Evolutionary conservation across 225 moss, liverwort and hornwort genomes (phyloP).

Genomic region (Physcomitrellopsis africana): DNA sequence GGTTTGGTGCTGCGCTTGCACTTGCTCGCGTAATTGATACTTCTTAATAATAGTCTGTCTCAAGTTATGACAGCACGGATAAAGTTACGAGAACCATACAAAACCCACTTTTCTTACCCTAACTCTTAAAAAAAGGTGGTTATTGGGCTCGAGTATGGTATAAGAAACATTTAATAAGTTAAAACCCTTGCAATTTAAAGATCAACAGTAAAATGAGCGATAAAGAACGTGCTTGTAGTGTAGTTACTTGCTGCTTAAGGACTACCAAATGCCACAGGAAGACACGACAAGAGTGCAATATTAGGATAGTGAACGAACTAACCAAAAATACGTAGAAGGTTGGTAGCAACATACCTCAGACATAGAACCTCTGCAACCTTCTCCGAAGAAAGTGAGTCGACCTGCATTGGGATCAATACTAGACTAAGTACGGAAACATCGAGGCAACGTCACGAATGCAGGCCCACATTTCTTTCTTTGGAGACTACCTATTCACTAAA

Average conservation of each 20-base stretch:
- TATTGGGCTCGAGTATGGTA: not conserved
- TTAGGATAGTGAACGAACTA: not conserved
- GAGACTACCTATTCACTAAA: not conserved
- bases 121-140: not conserved
- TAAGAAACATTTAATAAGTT: not conserved
- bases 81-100: slow-evolving; percentile 9
- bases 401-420: slow-evolving; percentile 44
- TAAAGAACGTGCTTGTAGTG: slow-evolving; percentile 9
- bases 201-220: not conserved
- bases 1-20: slow-evolving; percentile 81
- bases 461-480: slow-evolving; percentile 8
- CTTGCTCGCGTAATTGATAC: slow-evolving; percentile 70
- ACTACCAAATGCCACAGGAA: not conserved
- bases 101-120: not conserved
- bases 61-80: slow-evolving; percentile 2
- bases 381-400: slow-evolving; percentile 73
- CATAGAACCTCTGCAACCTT: slow-evolving; percentile 87
- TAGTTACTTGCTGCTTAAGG: not conserved
- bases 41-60: slow-evolving; percentile 67
- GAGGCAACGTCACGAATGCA: slow-evolving; percentile 2
- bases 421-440: slow-evolving; percentile 5
- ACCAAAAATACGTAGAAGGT: not conserved
- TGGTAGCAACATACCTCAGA: slow-evolving; percentile 55
- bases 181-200: not conserved
- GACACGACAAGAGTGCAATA: not conserved